A percentile compares a stretch with the other conserved stretches of the same genome.
phyloP scores from a whole-genome alignment of 2,329 filamentous ascomycete genomes.

The Lachnellula subtilissima region DNA sequence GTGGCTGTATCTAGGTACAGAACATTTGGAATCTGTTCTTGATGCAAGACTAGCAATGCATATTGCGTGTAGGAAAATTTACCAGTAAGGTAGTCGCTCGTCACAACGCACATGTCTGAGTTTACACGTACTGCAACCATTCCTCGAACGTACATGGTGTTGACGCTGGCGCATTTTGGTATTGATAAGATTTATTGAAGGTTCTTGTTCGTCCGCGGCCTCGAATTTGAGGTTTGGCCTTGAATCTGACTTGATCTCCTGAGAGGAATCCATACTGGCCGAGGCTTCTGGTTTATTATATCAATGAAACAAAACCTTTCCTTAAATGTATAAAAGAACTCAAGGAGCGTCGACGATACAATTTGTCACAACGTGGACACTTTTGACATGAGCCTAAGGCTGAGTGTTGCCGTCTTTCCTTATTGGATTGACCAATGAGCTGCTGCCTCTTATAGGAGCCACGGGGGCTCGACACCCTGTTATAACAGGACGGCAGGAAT shows the following conservation, averaged over 20 bases:
- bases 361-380: neutral
- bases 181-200: neutral
- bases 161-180: constrained; percentile 7
- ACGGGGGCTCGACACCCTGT: neutral
- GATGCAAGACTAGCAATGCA: neutral
- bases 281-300: too few species aligned
- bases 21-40: neutral
- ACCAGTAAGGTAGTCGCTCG: constrained; percentile 17
- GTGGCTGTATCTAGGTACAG: too few species aligned
- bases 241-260: neutral
- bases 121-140: constrained; percentile 18
- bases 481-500: neutral
- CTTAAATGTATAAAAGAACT: neutral
- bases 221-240: neutral
- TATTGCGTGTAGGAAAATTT: neutral
- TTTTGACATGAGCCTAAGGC: neutral
- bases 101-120: constrained; percentile 19
- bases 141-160: constrained; percentile 14
- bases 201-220: neutral
- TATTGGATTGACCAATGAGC: neutral
- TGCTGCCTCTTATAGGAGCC: neutral
- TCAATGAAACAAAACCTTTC: too few species aligned
- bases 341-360: neutral
- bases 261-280: too few species aligned
- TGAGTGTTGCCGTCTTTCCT: neutral